Evolutionary conservation across 345 rosid species (phyloP).

Genomic region (Pugionium dolabratum): DNA sequence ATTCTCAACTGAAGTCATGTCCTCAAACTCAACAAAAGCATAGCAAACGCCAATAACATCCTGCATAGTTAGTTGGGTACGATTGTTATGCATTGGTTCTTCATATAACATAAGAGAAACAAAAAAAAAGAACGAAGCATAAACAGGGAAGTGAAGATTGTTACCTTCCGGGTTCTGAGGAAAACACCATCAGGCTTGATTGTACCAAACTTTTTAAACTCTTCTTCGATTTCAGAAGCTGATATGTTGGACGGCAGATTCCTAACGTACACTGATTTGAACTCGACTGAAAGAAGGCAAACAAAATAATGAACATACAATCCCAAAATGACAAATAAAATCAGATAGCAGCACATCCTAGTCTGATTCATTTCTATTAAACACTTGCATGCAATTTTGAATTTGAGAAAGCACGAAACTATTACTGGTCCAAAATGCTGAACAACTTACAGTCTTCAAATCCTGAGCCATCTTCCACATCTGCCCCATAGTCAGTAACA

Average conservation of each 20-base stretch:
- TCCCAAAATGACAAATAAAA: background rate
- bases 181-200: conserved; percentile 91
- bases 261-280: conserved; percentile 91
- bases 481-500: conserved; percentile 54
- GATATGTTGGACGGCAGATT: conserved; percentile 84
- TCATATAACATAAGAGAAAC: background rate
- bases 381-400: background rate
- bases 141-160: conserved; percentile 16
- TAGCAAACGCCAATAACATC: conserved; percentile 91
- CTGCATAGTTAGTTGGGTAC: conserved; percentile 43
- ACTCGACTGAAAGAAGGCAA: conserved; percentile 60
- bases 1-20: conserved; percentile 75
- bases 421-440: background rate
- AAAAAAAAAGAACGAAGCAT: background rate
- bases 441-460: conserved; percentile 66
- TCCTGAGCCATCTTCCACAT: conserved; percentile 51
- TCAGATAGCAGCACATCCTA: background rate
- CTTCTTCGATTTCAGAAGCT: conserved; percentile 81
- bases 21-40: conserved; percentile 98
- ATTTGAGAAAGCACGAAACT: background rate
- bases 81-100: conserved; percentile 15
- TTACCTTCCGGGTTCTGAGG: conserved; percentile 75
- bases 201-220: conserved; percentile 75
- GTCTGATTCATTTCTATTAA: background rate
- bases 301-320: background rate